Conservation (phyloP, 1,139 yeast genomes). For the Hemisphaericaspora lyxosophila region DNA sequence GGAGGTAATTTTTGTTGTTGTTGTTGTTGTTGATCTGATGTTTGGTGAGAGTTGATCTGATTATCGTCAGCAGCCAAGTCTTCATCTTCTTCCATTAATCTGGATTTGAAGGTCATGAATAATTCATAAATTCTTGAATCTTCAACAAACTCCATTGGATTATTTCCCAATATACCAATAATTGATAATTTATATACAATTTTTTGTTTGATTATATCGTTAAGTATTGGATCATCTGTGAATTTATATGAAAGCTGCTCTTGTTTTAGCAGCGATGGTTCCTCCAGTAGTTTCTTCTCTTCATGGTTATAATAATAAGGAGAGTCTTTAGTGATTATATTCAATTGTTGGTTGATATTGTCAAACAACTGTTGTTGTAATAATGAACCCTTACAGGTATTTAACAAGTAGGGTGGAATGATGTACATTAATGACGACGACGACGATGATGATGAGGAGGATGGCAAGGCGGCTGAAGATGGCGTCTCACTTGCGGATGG, state of each 20-base stretch:
- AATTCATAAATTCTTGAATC: constrained; percentile 33
- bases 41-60: not conserved
- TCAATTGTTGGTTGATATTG: constrained; percentile 25
- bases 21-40: not conserved
- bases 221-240: constrained; percentile 31
- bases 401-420: constrained; percentile 46
- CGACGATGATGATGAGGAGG: not conserved
- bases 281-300: constrained; percentile 7
- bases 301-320: constrained; percentile 21
- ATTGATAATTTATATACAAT: constrained; percentile 37
- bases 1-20: constrained; percentile 6
- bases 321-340: constrained; percentile 28
- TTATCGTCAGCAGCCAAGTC: too few species aligned
- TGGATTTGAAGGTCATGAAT: constrained; percentile 32
- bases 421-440: constrained; percentile 24
- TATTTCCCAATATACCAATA: constrained; percentile 38
- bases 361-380: constrained; percentile 22
- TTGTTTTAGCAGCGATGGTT: constrained; percentile 6
- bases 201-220: constrained; percentile 36
- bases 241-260: constrained; percentile 19
- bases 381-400: constrained; percentile 37
- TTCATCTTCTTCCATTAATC: constrained; percentile 20
- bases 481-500: not conserved
- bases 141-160: constrained; percentile 26
- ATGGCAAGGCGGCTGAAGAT: too few species aligned